A percentile compares a stretch with the other conserved stretches of the same genome.
phyloP scores from a whole-genome alignment of 148 eudicot genomes.

The Persicaria tinctoria region DNA sequence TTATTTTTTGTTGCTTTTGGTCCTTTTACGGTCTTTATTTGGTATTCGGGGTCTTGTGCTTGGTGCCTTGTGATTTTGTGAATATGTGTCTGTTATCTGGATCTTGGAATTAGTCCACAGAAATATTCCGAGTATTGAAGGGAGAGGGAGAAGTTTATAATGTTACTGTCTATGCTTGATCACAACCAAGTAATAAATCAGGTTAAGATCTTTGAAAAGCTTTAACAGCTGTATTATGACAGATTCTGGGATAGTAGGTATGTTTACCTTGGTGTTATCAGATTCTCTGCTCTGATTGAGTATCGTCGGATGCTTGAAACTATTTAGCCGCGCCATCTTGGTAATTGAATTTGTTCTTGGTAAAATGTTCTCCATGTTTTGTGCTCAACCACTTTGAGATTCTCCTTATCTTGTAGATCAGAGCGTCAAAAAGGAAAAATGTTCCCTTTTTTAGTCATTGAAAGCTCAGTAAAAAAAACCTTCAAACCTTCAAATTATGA shows the following conservation, averaged over 20 bases:
- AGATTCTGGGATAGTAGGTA: not conserved
- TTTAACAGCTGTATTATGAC: not conserved
- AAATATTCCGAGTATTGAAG: not conserved
- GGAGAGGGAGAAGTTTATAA: not conserved
- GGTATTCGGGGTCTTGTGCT: not conserved
- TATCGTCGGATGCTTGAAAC: not conserved
- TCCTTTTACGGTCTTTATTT: not conserved
- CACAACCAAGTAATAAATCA: not conserved
- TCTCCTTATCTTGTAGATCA: constrained; percentile 5
- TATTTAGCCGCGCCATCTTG: not conserved
- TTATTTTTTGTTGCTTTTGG: not conserved
- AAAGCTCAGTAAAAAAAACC: too few species aligned
- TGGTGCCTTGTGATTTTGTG: constrained; percentile 10
- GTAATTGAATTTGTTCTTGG: not conserved
- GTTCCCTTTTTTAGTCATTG: not conserved
- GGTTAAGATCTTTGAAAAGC: not conserved
- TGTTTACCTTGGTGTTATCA: not conserved
- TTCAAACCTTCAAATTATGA: not conserved
- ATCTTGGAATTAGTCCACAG: constrained; percentile 6
- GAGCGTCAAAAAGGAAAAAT: not conserved
- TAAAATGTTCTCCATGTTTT: constrained; percentile 4
- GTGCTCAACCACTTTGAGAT: constrained; percentile 5
- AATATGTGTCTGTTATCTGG: constrained; percentile 3
- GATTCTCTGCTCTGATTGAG: not conserved
- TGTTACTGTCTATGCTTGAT: not conserved